Evolutionary conservation across 2,329 filamentous ascomycete genomes (phyloP).

Genomic region (Uncinocarpus reesii): DNA sequence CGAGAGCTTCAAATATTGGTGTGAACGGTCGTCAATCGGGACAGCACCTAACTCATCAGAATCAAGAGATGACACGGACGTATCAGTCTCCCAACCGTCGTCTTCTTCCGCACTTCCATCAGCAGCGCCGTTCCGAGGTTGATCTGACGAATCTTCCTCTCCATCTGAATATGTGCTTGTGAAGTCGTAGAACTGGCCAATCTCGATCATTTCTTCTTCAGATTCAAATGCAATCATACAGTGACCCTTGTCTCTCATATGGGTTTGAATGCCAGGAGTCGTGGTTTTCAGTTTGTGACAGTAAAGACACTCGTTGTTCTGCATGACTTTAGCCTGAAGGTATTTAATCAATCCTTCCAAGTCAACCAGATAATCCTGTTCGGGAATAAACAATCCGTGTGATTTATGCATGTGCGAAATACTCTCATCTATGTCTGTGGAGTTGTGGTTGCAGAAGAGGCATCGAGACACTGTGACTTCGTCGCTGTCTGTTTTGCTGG

Average conservation of each 20-base stretch:
- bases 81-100: constrained; percentile 93
- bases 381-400: constrained; percentile 93
- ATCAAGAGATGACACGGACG: constrained; percentile 75
- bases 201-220: constrained; percentile 81
- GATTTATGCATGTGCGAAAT: constrained; percentile 80
- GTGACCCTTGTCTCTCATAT: constrained; percentile 94
- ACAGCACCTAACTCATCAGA: constrained; percentile 74
- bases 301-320: constrained; percentile 73
- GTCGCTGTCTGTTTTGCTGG: constrained; percentile 38
- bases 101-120: constrained; percentile 48
- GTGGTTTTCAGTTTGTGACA: constrained; percentile 77
- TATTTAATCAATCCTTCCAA: constrained; percentile 69
- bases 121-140: constrained; percentile 25
- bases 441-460: constrained; percentile 85
- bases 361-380: constrained; percentile 72
- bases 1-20: constrained; percentile 61
- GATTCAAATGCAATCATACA: constrained; percentile 91
- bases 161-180: constrained; percentile 81
- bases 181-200: constrained; percentile 97
- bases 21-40: constrained; percentile 60
- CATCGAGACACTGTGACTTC: constrained; percentile 46
- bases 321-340: constrained; percentile 67
- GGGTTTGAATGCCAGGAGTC: constrained; percentile 73
- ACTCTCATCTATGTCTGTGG: constrained; percentile 64
- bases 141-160: constrained; percentile 46